Evolutionary conservation across 257 asterid genomes (phyloP).

Genomic region (Solanum chaucha): DNA sequence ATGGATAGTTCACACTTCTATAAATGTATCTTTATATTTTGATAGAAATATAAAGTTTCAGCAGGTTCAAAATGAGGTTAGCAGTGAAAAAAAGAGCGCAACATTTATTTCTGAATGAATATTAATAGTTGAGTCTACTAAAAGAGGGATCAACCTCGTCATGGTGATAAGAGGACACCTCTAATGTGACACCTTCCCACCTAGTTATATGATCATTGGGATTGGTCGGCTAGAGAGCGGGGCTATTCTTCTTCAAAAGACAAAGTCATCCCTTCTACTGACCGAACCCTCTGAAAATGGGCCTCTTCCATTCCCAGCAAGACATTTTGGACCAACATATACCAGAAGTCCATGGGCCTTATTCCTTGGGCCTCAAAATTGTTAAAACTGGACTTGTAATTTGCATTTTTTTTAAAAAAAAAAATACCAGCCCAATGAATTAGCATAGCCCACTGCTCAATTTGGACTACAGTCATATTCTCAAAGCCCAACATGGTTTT

Average conservation of each 20-base stretch:
- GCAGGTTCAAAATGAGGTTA: too few species aligned
- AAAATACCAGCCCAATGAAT: not conserved
- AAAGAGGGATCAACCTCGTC: not conserved
- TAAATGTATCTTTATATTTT: too few species aligned
- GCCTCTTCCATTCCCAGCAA: not conserved
- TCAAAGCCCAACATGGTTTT: not conserved
- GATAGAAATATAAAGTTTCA: too few species aligned
- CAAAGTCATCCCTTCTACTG: not conserved
- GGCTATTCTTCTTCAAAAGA: too few species aligned
- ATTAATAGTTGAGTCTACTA: too few species aligned
- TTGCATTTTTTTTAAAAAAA: not conserved
- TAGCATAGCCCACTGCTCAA: not conserved
- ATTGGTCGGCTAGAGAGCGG: too few species aligned
- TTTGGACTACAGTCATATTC: not conserved
- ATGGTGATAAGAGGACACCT: not conserved
- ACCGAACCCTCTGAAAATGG: not conserved
- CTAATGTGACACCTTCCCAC: too few species aligned
- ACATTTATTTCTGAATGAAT: too few species aligned
- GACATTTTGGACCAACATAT: not conserved
- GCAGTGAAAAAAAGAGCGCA: too few species aligned
- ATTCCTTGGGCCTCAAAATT: not conserved
- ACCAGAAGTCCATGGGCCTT: not conserved
- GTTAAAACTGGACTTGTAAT: not conserved
- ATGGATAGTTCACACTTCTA: not conserved
- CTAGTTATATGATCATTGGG: too few species aligned